Conservation (phyloP, 2,329 filamentous ascomycete species). For the Colletotrichum eleusines region DNA sequence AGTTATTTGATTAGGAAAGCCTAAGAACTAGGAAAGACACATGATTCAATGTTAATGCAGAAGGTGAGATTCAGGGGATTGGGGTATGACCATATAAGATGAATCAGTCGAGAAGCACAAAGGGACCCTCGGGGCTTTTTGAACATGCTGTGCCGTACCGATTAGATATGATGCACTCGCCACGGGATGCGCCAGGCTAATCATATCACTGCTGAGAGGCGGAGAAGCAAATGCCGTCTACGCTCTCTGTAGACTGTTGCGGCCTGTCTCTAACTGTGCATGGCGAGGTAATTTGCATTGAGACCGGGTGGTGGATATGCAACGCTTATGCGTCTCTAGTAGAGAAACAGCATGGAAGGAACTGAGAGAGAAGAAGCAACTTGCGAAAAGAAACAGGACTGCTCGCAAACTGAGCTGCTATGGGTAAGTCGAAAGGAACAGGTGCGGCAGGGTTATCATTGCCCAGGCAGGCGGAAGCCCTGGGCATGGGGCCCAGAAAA, state of each 20-base stretch:
- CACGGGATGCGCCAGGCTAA: not conserved
- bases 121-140: not conserved
- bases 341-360: not conserved
- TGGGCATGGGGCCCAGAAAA: not conserved
- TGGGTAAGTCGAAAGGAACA: conserved; percentile 13
- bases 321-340: not conserved
- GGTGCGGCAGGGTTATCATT: not conserved
- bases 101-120: not conserved
- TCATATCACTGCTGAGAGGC: not conserved
- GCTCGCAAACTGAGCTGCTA: not conserved
- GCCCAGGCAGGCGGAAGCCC: not conserved
- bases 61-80: not conserved
- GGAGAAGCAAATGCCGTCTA: not conserved
- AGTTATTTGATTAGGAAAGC: not conserved
- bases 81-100: not conserved
- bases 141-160: conserved; percentile 5
- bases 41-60: not conserved
- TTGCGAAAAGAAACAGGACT: not conserved
- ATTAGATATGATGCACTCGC: not conserved
- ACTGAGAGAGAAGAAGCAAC: conserved; percentile 20
- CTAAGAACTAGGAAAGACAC: not conserved
- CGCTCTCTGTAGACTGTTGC: too few relatives aligned
- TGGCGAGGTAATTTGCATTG: not conserved
- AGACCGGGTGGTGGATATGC: not conserved
- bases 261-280: not conserved